phyloP scores from a whole-genome alignment of 352 stramenopile genomes.

The Pythium folliculosum region DNA sequence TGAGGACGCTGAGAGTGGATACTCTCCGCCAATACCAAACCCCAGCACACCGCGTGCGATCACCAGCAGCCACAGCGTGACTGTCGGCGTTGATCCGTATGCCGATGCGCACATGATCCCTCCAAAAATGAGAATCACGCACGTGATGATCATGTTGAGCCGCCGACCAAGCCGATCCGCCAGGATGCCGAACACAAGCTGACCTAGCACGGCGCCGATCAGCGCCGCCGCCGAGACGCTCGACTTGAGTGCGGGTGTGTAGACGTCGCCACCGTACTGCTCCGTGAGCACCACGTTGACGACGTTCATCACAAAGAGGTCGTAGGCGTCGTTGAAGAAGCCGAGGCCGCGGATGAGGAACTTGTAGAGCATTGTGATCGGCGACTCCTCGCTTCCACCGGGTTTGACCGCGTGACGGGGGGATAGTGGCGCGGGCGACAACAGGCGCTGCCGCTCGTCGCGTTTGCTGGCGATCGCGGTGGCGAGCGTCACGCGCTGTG shows the following conservation, averaged over 20 bases:
- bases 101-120: constrained; percentile 34
- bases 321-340: constrained; percentile 51
- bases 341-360: constrained; percentile 41
- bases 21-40: constrained; percentile 38
- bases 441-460: neutral
- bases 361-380: constrained; percentile 25
- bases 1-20: constrained; percentile 35
- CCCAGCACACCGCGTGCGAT: constrained; percentile 37
- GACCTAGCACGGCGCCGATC: constrained; percentile 35
- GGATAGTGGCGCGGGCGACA: neutral
- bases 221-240: constrained; percentile 35
- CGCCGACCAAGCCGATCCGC: constrained; percentile 36
- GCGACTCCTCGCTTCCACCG: neutral
- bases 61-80: constrained; percentile 40
- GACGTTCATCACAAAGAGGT: constrained; percentile 52
- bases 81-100: constrained; percentile 26
- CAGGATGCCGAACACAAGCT: constrained; percentile 38
- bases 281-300: constrained; percentile 47
- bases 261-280: constrained; percentile 35
- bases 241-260: constrained; percentile 35
- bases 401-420: neutral
- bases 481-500: neutral
- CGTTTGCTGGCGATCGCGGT: neutral
- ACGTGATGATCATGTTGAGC: constrained; percentile 42
- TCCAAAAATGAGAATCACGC: constrained; percentile 37